These are phyloP conservation scores for Cryphonectria naterciae DNA, from an alignment of 2,329 filamentous ascomycete species.

Conservation along the genomic window DNA sequence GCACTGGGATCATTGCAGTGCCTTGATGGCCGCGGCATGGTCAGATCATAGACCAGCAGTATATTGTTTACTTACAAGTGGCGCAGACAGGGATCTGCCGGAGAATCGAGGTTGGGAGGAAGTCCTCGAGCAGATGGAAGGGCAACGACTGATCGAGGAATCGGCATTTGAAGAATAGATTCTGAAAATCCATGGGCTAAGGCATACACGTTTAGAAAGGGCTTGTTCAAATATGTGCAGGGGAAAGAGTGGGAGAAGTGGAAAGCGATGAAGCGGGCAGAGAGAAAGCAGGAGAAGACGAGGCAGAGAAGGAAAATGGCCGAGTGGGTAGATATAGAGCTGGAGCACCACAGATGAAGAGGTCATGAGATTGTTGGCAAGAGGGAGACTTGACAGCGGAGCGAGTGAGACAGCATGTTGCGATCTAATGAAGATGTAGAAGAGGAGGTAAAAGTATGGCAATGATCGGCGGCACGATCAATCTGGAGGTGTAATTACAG, in stretches of 20 bases:
- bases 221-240: too few species aligned
- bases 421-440: too few species aligned
- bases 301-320: too few species aligned
- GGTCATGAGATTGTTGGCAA: too few species aligned
- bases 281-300: too few species aligned
- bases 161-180: not conserved
- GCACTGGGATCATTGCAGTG: not conserved
- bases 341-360: too few species aligned
- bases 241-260: too few species aligned
- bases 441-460: not conserved
- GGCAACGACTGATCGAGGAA: not conserved
- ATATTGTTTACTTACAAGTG: not conserved
- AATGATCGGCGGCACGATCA: not conserved
- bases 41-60: not conserved
- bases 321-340: too few species aligned
- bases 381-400: too few species aligned
- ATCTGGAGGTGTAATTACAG: not conserved
- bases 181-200: not conserved
- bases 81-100: not conserved
- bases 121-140: not conserved
- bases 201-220: not conserved
- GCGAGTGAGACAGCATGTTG: too few species aligned
- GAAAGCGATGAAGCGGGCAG: too few species aligned
- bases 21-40: not conserved
- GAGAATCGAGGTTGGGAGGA: conserved; percentile 4